Evolutionary conservation across 805 yeast species (phyloP), one percentile per base, ranked within the genome.

Genomic region (Candida schatavii): DNA sequence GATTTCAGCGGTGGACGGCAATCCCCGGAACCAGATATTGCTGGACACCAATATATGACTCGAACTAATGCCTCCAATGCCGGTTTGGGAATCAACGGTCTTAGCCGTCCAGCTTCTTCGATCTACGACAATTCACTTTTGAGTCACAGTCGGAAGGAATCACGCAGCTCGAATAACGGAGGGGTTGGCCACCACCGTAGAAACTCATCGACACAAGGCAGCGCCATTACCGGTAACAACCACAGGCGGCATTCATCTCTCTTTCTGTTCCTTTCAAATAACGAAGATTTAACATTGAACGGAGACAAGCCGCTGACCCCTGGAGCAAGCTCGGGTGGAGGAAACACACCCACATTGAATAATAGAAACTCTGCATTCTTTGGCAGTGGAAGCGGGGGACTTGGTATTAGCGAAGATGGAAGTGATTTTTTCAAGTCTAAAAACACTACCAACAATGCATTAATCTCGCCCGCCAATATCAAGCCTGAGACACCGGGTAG

Each of bases 181-280:
- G 7, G 11, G 10, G 22, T 5, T 4, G 18, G 27, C 39, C 60
- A 57, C 36, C 59, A 61, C 35, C 55, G 64, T 33, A 49, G 68
- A 27, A 56, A 56, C 11, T 59, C 69, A 0, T 59, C 70, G 0
- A 23, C 27, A 7, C 35, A 31, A 17, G 21, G 15, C 9, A 14
- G 20, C 21, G 35, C 20, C 15, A 56, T 44, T 3, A 54, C 51
- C 7, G 50, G 52, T 3, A 59, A 55, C 34, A 55, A 59, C 27
- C 85, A 81, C 54, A 75, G 77, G 51, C 73, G 87, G 46, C 81
- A 78, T 45, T 79, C 85, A 0, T 80, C 87, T 0, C 61, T 81
- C 29, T 71, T 80, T 44, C 75, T 79, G 40, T 80, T 77, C 47
- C 56, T 77, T 34, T 61, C 72, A 2, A 62, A 59, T 5, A 55